Evolutionary conservation across 306 rosid genomes (phyloP).

Genomic region (Vigna mungo): DNA sequence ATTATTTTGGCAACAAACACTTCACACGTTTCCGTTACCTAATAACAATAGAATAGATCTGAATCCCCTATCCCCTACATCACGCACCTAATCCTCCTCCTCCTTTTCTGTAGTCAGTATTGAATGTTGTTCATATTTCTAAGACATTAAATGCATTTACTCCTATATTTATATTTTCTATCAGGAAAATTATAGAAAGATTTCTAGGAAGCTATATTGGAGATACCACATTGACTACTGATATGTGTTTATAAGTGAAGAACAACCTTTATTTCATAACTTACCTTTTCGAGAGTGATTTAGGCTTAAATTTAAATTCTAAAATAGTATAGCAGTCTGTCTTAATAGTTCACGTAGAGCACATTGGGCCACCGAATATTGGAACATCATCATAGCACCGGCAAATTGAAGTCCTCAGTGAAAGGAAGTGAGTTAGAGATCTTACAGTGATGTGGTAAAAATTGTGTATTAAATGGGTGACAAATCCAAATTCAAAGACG

Average conservation of each 20-base stretch:
- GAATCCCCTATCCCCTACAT: too few relatives aligned
- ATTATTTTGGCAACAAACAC: slow-evolving; percentile 12
- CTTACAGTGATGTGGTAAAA: neutral
- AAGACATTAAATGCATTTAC: neutral
- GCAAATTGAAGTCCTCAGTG: neutral
- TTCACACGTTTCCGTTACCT: neutral
- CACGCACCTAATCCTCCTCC: neutral
- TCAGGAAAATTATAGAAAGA: neutral
- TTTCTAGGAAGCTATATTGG: neutral
- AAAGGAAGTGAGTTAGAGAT: neutral
- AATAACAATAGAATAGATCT: too few relatives aligned
- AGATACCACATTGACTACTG: neutral
- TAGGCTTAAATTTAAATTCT: neutral
- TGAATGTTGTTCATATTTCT: neutral
- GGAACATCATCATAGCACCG: too few relatives aligned
- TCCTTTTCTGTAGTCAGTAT: neutral
- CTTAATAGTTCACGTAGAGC: neutral
- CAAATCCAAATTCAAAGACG: neutral
- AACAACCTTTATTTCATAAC: neutral
- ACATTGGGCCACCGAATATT: neutral
- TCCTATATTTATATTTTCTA: neutral
- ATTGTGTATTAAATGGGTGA: too few relatives aligned
- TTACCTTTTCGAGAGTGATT: neutral
- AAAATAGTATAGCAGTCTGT: neutral
- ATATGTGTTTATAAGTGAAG: neutral